Evolutionary conservation across 2,329 filamentous ascomycete genomes (phyloP), one percentile per base, ranked within the genome.

Genomic region (Nothophaeocryptopus gaeumannii): DNA sequence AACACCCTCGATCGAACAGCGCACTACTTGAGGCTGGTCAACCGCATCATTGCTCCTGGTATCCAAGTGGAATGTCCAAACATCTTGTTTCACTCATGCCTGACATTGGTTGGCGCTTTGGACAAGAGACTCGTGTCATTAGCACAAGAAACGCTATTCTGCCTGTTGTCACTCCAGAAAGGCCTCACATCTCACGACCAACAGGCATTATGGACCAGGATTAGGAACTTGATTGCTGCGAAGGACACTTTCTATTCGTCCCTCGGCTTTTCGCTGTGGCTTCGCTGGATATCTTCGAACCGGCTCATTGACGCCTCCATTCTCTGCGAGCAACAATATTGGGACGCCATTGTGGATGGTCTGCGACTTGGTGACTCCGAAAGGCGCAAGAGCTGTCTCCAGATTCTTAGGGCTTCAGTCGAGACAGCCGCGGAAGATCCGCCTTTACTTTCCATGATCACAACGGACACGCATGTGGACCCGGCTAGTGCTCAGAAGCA

Each of bases 331-430:
- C 35, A 47, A n/a, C 15, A 61, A 1, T 76, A 76, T 47, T 77
- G 74, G 74, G 45, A 56, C 2, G 58, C 61, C 13, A 47, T 77
- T 1, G 65, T 67, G 12, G 43, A 53, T 5, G 73, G 72, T 2
- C 59, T 77, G 9, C 57, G 70, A n/a, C 53, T 60, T 14, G 74
- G 74, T 7, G 72, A 72, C 48, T 66, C 66, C 5, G 74, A 77
- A 55, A 68, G 73, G 47, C 69, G 73, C 10, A 76, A 76, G 48
- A 70, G 70, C 45, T 73, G 71, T 54, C 68, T 77, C 5, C 70
- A 68, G 2, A 75, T 77, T 12, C 60, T 77, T 39, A 66, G 65
- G 26, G 66, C 65, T 11, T 75, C 74, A 1, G 53, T 77, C 11
- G 54, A 60, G 2, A 53, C 67, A 9, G 60, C 70, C 4, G 53